phyloP scores from a whole-genome alignment of 495 filamentous ascomycete species.

The Neurospora sp. region DNA sequence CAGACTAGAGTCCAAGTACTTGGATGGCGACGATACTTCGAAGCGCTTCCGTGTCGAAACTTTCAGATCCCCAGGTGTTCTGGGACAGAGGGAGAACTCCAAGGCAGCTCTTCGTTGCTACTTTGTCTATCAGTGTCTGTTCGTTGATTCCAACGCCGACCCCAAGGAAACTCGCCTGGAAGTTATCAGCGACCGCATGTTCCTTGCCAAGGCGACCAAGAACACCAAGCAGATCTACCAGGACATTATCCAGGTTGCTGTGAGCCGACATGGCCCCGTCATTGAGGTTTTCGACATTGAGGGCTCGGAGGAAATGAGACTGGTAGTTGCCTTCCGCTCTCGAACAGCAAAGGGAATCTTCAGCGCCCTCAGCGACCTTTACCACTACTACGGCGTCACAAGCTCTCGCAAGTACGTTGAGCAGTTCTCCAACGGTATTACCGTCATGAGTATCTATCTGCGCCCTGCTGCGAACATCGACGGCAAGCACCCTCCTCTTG shows the following conservation, averaged over 20 bases:
- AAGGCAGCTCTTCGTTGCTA: conserved; percentile 89
- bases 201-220: conserved; percentile 86
- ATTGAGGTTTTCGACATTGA: conserved; percentile 98
- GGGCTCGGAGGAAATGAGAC: conserved; percentile 74
- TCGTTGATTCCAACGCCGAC: conserved; percentile 60
- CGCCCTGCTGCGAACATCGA: conserved; percentile 51
- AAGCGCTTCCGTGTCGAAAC: conserved; percentile 83
- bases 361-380: conserved; percentile 88
- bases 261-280: conserved; percentile 76
- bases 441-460: conserved; percentile 90
- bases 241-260: conserved; percentile 77
- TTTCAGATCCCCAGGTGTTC: conserved; percentile 78
- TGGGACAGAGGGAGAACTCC: conserved; percentile 37
- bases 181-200: conserved; percentile 84
- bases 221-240: conserved; percentile 95
- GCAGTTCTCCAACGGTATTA: conserved; percentile 97
- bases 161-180: conserved; percentile 80
- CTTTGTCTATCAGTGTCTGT: conserved; percentile 94
- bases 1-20: conserved; percentile 88
- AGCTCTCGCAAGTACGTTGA: conserved; percentile 96
- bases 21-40: conserved; percentile 58
- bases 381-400: conserved; percentile 96
- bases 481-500: conserved; percentile 49
- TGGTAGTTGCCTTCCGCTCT: conserved; percentile 89
- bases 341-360: conserved; percentile 89